Percentiles rank a stretch among this genome's conserved stretches.
Evolutionary conservation across 352 stramenopile genomes (phyloP).

Genomic region (Pythium brassicae): DNA sequence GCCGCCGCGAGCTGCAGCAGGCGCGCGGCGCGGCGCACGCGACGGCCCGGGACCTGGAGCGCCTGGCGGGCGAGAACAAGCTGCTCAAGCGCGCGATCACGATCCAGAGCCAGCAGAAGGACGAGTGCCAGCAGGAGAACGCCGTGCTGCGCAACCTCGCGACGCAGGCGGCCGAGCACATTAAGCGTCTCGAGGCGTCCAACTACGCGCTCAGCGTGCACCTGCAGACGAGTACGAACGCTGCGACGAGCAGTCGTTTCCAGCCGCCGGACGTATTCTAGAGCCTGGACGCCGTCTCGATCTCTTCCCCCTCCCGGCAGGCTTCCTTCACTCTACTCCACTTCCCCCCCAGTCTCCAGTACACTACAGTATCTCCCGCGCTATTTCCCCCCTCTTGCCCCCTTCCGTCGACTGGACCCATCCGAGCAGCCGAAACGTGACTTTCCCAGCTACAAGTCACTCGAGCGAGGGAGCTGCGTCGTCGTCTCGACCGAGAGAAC

Average conservation of each 20-base stretch:
- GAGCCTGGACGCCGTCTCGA: too few species aligned
- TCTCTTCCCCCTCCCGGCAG: too few species aligned
- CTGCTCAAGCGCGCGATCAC: constrained; percentile 79
- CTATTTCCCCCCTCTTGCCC: too few species aligned
- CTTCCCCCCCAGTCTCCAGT: too few species aligned
- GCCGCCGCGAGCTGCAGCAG: constrained; percentile 47
- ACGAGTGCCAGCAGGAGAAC: constrained; percentile 76
- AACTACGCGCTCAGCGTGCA: constrained; percentile 87
- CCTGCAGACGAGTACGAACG: constrained; percentile 74
- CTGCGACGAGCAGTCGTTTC: constrained; percentile 19
- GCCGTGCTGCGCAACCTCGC: constrained; percentile 63
- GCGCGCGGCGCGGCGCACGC: constrained; percentile 29
- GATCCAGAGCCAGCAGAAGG: constrained; percentile 88
- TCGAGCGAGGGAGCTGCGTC: too few species aligned
- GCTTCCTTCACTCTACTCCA: too few species aligned
- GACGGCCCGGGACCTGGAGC: constrained; percentile 54
- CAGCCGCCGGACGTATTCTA: constrained; percentile 76
- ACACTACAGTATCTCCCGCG: too few species aligned
- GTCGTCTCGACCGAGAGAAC: too few species aligned
- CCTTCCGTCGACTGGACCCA: neutral
- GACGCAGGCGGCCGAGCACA: constrained; percentile 79
- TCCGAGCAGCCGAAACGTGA: too few species aligned
- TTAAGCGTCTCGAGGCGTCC: constrained; percentile 80
- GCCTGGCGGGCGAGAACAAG: constrained; percentile 79
- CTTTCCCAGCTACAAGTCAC: neutral